phyloP scores from a whole-genome alignment of 2,329 filamentous ascomycete species.

The Xylaria sp. region DNA sequence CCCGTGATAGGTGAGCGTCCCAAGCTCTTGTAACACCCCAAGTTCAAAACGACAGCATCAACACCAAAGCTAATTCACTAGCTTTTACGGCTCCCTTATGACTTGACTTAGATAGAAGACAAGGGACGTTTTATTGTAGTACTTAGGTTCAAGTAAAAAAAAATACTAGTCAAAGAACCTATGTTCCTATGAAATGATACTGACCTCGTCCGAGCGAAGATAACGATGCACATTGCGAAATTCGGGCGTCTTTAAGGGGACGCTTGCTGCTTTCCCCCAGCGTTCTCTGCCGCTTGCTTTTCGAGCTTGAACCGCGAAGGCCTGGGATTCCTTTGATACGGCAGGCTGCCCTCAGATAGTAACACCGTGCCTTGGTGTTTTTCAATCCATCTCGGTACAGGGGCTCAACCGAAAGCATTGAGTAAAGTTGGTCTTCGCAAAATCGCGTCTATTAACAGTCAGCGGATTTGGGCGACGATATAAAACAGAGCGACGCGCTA shows the following conservation, averaged over 20 bases:
- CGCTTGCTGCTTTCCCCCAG: neutral
- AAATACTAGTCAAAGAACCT: constrained; percentile 26
- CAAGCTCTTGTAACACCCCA: too few species aligned
- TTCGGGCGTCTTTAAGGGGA: neutral
- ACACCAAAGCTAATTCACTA: too few species aligned
- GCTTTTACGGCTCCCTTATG: too few species aligned
- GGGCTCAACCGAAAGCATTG: constrained; percentile 8
- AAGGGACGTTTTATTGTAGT: constrained; percentile 20
- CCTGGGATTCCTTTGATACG: neutral
- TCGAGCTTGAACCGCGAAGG: neutral
- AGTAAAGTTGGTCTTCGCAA: constrained; percentile 1
- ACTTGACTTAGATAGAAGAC: neutral
- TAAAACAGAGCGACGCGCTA: neutral
- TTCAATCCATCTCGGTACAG: constrained; percentile 7
- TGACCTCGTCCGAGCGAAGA: constrained; percentile 10
- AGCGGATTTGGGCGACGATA: constrained; percentile 11
- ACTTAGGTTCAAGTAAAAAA: constrained; percentile 18
- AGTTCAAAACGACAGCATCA: too few species aligned
- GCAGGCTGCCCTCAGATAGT: neutral
- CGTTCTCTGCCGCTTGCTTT: neutral
- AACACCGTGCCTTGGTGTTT: neutral
- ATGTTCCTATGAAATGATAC: constrained; percentile 15
- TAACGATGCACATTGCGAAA: constrained; percentile 20
- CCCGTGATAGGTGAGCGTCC: too few species aligned
- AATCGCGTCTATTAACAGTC: constrained; percentile 13